phyloP scores from a whole-genome alignment of 2,329 filamentous ascomycete genomes.

The Ceratocystis albifundus region DNA sequence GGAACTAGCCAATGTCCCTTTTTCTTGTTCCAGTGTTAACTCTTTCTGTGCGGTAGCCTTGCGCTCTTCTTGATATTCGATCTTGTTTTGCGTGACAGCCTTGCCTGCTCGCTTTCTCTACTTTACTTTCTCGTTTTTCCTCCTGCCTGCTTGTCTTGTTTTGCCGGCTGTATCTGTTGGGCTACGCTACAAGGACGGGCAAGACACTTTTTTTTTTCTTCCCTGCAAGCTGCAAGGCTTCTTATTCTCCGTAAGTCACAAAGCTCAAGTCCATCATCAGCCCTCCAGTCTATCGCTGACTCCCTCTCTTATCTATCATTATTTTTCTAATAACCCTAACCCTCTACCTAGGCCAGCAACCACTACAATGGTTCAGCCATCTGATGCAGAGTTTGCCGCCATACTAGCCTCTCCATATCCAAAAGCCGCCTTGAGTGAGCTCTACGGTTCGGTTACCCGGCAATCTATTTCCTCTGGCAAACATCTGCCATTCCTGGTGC shows the following conservation, averaged over 20 bases:
- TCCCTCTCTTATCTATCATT: neutral
- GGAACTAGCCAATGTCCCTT: neutral
- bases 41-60: neutral
- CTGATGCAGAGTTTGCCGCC: constrained; percentile 11
- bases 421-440: constrained; percentile 25
- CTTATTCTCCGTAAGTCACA: constrained; percentile 2
- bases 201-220: neutral
- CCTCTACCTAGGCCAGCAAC: neutral
- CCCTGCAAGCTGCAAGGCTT: neutral
- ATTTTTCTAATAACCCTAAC: neutral
- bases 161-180: neutral
- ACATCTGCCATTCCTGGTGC: constrained; percentile 41
- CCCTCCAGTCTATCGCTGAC: neutral
- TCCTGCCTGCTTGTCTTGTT: neutral
- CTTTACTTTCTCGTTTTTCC: neutral
- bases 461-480: constrained; percentile 32
- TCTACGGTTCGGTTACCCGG: constrained; percentile 33
- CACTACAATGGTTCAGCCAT: constrained; percentile 9
- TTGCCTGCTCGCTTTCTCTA: neutral
- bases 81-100: neutral
- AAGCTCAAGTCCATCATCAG: neutral
- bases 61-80: neutral
- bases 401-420: constrained; percentile 17
- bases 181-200: neutral
- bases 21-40: neutral